Base-by-base conservation (phyloP, 2,329 filamentous ascomycete genomes). In the Colletotrichum noveboracense region DNA sequence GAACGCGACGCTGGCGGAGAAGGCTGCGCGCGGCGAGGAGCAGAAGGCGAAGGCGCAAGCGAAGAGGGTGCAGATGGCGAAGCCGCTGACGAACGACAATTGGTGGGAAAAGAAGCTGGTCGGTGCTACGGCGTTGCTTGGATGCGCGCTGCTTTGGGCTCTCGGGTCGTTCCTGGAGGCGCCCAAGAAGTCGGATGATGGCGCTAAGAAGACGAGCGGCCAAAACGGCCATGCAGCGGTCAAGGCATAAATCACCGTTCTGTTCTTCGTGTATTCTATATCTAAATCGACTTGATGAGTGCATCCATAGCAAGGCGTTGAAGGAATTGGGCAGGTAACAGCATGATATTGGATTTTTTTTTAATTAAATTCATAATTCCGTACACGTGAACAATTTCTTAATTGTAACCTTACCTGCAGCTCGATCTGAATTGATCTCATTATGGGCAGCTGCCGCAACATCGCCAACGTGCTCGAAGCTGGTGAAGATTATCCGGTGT, bases 61-160 rank as follows among this genome's bases (percentile, higher is more conserved):
- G 58, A 77, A 70, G 64, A 34, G 67, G 30, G 70, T 78, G 36
- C 72, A 77, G 30, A 61, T 78, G 67, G 79, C 92, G 14, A 93
- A 91, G 79, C 91, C 93, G 36, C 84, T 94, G 66, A 92, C 90
- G 4, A 91, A 93, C 70, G 89, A 92, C 38, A 90, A 91, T 70
- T 94, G 92, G 91, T 93, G 91, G 89, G 89, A 87, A 3, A 94
- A 92, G 86, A 93, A 92, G 83, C 84, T 90, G 3, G 84, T 91
- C 34, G 92, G 92, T n/a, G 90, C 89, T 6, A 89, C 90, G 24
- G 90, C 91, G 9, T 83, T 94, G 68, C 89, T 87, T n/a, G 92
- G 91, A 1, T 93, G 92, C 79, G 89, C 88, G 12, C 82, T 91
- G 60, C 82, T 93, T 3, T 93, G 92, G 92, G 88, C 86, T 7